These are phyloP conservation scores for Casuarina glauca DNA, from an alignment of 306 rosid genomes.

Conservation along the genomic window DNA sequence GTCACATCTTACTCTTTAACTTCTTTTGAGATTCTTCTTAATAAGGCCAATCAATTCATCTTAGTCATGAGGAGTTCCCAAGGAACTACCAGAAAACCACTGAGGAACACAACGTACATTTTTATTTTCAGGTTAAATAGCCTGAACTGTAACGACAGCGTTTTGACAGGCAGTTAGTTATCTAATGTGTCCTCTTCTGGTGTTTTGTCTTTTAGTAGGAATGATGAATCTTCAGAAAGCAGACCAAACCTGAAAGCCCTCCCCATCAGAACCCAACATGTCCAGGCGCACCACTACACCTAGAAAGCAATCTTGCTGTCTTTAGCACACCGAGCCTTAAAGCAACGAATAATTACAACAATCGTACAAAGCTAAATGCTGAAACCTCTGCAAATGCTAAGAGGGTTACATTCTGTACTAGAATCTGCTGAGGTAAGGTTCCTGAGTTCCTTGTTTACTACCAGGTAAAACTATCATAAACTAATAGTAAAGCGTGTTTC, in stretches of 20 bases:
- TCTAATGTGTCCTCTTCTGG: neutral
- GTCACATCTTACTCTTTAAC: too few relatives aligned
- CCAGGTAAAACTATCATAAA: slow-evolving; percentile 22
- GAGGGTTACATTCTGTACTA: slow-evolving; percentile 45
- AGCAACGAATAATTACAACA: neutral
- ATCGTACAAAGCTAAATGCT: neutral
- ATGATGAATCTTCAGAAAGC: neutral
- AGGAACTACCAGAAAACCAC: too few relatives aligned
- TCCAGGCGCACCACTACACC: too few relatives aligned
- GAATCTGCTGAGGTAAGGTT: slow-evolving; percentile 16
- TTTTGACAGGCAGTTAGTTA: too few relatives aligned
- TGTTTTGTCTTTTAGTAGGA: neutral
- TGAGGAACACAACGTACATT: too few relatives aligned
- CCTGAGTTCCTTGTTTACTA: slow-evolving; percentile 28
- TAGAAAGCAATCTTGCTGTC: neutral
- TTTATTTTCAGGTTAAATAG: too few relatives aligned
- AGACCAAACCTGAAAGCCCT: neutral
- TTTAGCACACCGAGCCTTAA: neutral
- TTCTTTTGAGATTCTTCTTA: too few relatives aligned
- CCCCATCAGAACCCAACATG: neutral
- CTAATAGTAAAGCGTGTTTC: slow-evolving; percentile 23
- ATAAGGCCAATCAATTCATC: too few relatives aligned
- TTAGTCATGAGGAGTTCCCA: too few relatives aligned
- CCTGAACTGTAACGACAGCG: too few relatives aligned
- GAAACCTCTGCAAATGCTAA: slow-evolving; percentile 10